Evolutionary conservation across 129 eudicot genomes (phyloP).

Genomic region (Helichrysum umbraculigerum): DNA sequence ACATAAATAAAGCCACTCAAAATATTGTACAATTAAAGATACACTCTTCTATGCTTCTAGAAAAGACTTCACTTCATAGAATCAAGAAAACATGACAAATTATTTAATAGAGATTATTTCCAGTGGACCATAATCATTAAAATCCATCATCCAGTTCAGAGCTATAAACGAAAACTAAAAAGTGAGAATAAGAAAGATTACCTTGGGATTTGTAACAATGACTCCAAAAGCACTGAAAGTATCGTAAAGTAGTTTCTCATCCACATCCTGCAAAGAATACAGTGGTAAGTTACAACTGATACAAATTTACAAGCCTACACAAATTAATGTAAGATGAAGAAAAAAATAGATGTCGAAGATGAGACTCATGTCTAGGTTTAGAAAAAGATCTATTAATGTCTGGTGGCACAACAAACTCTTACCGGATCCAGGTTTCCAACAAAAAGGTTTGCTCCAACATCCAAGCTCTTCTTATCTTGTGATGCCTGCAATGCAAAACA

Average conservation of each 20-base stretch:
- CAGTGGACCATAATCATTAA: not conserved
- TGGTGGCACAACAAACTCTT: slow-evolving; percentile 31
- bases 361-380: not conserved
- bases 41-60: not conserved
- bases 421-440: slow-evolving; percentile 98
- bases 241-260: slow-evolving; percentile 93
- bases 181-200: slow-evolving; percentile 17
- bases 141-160: not conserved
- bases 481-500: slow-evolving; percentile 65
- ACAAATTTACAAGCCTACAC: not conserved
- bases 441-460: slow-evolving; percentile 99
- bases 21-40: not conserved
- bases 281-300: not conserved
- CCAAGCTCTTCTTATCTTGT: slow-evolving; percentile 99
- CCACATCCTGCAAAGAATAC: slow-evolving; percentile 77
- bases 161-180: not conserved
- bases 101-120: not conserved
- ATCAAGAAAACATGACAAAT: not conserved
- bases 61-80: not conserved
- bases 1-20: not conserved
- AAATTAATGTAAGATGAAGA: not conserved
- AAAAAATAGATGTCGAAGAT: not conserved
- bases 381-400: not conserved
- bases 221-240: slow-evolving; percentile 99
- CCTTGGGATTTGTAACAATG: slow-evolving; percentile 96